Conservation (phyloP, 441 rosid species). For the Pelargonium myrrhifolium region DNA sequence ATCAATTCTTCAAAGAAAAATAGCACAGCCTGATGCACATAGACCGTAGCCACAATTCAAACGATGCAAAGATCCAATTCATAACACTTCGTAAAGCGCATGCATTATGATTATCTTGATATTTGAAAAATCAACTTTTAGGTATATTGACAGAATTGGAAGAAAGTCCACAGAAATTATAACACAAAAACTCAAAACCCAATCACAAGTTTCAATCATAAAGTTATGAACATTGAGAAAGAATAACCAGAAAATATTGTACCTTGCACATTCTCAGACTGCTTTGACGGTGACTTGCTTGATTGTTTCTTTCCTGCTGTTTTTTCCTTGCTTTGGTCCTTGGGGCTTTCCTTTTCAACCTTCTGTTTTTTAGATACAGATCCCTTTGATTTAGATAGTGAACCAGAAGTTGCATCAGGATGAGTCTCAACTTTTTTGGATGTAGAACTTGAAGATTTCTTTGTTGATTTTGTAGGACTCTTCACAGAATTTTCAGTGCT, state of each 20-base stretch:
- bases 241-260: conserved; percentile 4
- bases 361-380: conserved; percentile 44
- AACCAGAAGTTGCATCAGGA: conserved; percentile 27
- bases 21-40: not conserved
- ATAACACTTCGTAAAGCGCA: not conserved
- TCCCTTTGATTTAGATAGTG: conserved; percentile 34
- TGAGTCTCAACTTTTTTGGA: conserved; percentile 27
- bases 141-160: too few species aligned
- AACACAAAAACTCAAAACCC: conserved; percentile 4
- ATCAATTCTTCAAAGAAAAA: not conserved
- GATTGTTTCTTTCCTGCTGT: conserved; percentile 46
- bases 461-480: conserved; percentile 36
- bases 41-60: too few species aligned
- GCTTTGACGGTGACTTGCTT: conserved; percentile 40
- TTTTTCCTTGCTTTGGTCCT: conserved; percentile 35
- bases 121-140: too few species aligned
- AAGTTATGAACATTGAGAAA: not conserved
- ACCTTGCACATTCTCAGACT: conserved; percentile 59
- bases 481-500: conserved; percentile 37
- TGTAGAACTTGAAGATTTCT: conserved; percentile 38
- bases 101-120: not conserved
- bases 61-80: not conserved
- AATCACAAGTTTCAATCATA: conserved; percentile 9
- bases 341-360: conserved; percentile 40
- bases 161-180: not conserved